Evolutionary conservation across 2,329 filamentous ascomycete genomes (phyloP).

Genomic region (Purpureocillium lavendulum): DNA sequence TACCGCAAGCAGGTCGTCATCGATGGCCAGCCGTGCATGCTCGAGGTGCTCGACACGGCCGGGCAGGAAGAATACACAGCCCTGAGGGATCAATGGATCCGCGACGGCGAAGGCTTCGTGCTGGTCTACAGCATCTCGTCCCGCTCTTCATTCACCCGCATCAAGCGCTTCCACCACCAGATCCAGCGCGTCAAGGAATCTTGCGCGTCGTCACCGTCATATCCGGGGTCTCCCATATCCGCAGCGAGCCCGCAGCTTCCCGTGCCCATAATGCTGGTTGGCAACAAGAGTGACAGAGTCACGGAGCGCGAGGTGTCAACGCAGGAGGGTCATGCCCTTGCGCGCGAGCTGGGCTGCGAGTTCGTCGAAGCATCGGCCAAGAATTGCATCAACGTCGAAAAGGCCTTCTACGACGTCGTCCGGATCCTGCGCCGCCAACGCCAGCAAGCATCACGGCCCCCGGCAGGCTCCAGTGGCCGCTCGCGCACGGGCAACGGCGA

Average conservation of each 20-base stretch:
- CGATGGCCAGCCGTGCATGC: slow-evolving; percentile 91
- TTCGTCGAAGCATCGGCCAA: slow-evolving; percentile 97
- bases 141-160: slow-evolving; percentile 86
- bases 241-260: slow-evolving; percentile 51
- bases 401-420: slow-evolving; percentile 97
- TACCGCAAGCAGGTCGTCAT: slow-evolving; percentile 89
- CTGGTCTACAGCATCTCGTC: slow-evolving; percentile 98
- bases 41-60: slow-evolving; percentile 93
- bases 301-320: slow-evolving; percentile 95
- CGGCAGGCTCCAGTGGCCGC: slow-evolving; percentile 23
- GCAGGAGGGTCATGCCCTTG: slow-evolving; percentile 87
- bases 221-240: slow-evolving; percentile 65
- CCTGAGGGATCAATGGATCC: slow-evolving; percentile 94
- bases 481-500: slow-evolving; percentile 30
- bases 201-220: slow-evolving; percentile 65
- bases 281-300: slow-evolving; percentile 95
- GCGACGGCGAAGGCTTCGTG: slow-evolving; percentile 94
- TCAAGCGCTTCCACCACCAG: slow-evolving; percentile 92
- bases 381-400: slow-evolving; percentile 97
- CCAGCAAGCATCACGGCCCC: slow-evolving; percentile 41
- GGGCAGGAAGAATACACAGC: slow-evolving; percentile 99
- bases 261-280: slow-evolving; percentile 94
- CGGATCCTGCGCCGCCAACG: slow-evolving; percentile 79
- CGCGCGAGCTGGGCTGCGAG: slow-evolving; percentile 87
- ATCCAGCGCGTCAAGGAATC: slow-evolving; percentile 97